These are phyloP conservation scores for Neovahlkampfia damariscottae DNA, from an alignment of 78 protist species.

Conservation along the genomic window DNA sequence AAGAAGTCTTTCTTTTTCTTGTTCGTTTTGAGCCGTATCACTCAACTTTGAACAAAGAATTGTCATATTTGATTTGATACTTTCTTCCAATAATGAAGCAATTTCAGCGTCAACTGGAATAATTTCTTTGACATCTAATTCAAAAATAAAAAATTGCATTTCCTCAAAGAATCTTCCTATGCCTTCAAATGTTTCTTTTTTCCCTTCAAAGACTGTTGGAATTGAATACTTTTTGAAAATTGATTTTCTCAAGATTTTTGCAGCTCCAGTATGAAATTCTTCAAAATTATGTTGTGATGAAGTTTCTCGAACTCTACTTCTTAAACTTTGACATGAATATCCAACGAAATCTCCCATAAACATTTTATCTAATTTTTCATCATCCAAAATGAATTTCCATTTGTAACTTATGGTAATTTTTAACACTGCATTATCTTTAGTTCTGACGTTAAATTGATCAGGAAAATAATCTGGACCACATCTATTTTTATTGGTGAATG, in stretches of 20 bases:
- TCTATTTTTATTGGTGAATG: neutral
- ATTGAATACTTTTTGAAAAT: neutral
- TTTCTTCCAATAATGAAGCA: neutral
- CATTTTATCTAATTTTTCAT: neutral
- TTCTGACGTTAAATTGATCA: slow-evolving; percentile 4
- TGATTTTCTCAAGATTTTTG: neutral
- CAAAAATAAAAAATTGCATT: neutral
- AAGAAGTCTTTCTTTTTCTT: neutral
- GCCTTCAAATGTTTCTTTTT: neutral
- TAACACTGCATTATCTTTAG: slow-evolving; percentile 7
- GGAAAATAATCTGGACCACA: neutral
- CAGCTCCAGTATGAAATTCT: neutral
- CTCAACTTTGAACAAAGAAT: neutral
- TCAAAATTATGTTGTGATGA: slow-evolving; percentile 1
- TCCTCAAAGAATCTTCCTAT: neutral
- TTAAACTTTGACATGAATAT: neutral
- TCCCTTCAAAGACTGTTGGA: neutral
- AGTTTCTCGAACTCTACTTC: neutral
- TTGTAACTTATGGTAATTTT: slow-evolving; percentile 2
- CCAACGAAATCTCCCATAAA: slow-evolving; percentile 4
- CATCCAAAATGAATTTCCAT: slow-evolving; percentile 1
- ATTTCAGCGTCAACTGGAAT: neutral
- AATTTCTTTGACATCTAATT: neutral
- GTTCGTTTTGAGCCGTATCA: neutral
- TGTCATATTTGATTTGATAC: neutral